These are phyloP conservation scores for Edaphochlamys debaryana DNA, from an alignment of 139 green algal species.

Conservation along the genomic window DNA sequence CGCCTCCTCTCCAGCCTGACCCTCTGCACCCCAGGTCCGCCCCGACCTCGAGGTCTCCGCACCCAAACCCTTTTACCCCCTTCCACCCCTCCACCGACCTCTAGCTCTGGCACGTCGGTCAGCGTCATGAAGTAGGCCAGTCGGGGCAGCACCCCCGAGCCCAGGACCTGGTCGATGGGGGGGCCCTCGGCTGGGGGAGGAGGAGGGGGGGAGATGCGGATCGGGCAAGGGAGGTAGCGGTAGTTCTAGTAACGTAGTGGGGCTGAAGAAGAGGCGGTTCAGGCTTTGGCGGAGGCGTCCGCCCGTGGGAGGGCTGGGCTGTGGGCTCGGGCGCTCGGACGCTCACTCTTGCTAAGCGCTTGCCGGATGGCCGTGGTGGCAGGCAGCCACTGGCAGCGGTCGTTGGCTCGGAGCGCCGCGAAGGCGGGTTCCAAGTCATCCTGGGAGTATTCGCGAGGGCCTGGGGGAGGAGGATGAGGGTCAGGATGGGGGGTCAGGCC, in stretches of 20 bases:
- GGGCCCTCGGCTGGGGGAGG: not conserved
- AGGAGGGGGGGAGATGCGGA: not conserved
- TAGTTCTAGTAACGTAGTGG: too few relatives aligned
- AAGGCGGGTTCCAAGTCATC: not conserved
- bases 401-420: not conserved
- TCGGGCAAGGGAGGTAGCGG: too few relatives aligned
- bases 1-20: too few relatives aligned
- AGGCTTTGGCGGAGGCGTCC: too few relatives aligned
- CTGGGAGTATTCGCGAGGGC: not conserved
- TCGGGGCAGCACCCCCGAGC: not conserved
- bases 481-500: too few relatives aligned
- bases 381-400: not conserved
- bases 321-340: not conserved
- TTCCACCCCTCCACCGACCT: not conserved
- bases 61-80: too few relatives aligned
- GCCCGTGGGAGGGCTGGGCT: too few relatives aligned
- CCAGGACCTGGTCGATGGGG: not conserved
- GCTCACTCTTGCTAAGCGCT: not conserved
- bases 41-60: too few relatives aligned
- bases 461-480: too few relatives aligned
- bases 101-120: not conserved
- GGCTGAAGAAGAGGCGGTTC: too few relatives aligned
- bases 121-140: not conserved
- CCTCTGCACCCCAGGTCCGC: too few relatives aligned
- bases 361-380: constrained; percentile 4